Evolutionary conservation across 768 basidiomycete species (phyloP), one percentile per base, ranked within the genome.

Genomic region (Pisolithus albus): DNA sequence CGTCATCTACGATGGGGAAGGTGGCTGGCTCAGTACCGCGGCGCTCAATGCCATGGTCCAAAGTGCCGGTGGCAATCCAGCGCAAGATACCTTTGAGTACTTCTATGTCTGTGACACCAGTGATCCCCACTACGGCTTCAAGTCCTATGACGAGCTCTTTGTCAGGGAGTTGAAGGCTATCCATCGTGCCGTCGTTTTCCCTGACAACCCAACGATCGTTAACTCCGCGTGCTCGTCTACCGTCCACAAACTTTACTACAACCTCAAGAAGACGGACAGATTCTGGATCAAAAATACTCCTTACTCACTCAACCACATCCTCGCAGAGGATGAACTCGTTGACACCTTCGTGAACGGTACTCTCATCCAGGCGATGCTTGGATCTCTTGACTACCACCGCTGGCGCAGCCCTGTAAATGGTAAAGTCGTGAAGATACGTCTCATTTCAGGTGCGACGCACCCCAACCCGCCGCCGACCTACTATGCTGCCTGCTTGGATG

Each of bases 71-170:
- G 53, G 40, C 47, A 51, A 55, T 15, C 59, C 58, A 37, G 1
- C 5, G 24, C 9, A 26, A 8, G 23, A 43, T 7, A 24, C 7
- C 3, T 80, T 80, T 49, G 59, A 59, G 5, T 52, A 72, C 11
- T 65, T 69, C 23, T 80, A 68, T 59, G 57, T 23, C 21, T 23
- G 21, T 4, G 21, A 23, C 21, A 23, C 21, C 21, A 67, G 11
- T 76, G 72, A 79, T 0, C 55, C 64, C 13, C 55, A 78, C 53
- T 64, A 72, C 54, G 82, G 83, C 0, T 80, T 66, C 62, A 63
- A 5, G 0, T 73, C 72, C 46, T 79, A 67, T 78, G 81, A 82
- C 49, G 70, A 76, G 56, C 83, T 81, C 69, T 85, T 85, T 61
- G 74, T 66, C 18, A 62, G 81, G 1, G 52, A 56, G 2, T 73